Base-by-base conservation (phyloP, 116 monocot species). In the Dioscorea cayenensis region DNA sequence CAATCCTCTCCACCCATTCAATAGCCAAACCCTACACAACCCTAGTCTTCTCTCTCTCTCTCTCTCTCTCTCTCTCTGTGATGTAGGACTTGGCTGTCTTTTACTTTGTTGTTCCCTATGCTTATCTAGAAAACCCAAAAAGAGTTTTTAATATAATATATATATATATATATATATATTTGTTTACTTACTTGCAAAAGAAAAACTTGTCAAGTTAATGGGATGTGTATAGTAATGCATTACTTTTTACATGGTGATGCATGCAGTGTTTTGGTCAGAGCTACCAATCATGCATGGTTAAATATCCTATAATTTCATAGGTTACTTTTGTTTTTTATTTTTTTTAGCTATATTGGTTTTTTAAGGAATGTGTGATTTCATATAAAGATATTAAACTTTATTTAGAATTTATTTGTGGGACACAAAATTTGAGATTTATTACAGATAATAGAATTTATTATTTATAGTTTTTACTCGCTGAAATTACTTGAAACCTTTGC, bases 61-160 rank as follows among this genome's bases (percentile, higher is more conserved):
- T 32, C 32, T 32, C 32, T 32, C 32, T 32, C 32, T 32, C 32
- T 32, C 32, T 32, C 58, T 71, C 78, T 78, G 75, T 78, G 78
- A 76, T 70, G 78, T 82, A 21, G 73, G 48, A 65, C 81, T 79
- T 71, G 66, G 66, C 70, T 82, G 79, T 79, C 82, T 69, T 86
- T 82, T 86, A 67, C 77, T 70, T 79, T 77, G 82, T 71, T 73
- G 82, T 71, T 73, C 73, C 67, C 75, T 70, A 68, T 72, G 66
- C 81, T 75, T 62, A 61, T 67, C 82, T 74, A 69, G 43, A 81
- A 75, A 85, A 74, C 69, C 62, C 38, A 12, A 13, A 23, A 18
- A 7, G 18, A 12, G 38, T 43, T 23, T 43, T 16, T 25, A 0
- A 0, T 25, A 25, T n/a, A n/a, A n/a, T n/a, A n/a, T 29, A 29